A percentile compares a stretch with the other conserved stretches of the same genome.
These are phyloP conservation scores for Punica granatum DNA, from an alignment of 345 rosid genomes.

Conservation along the genomic window DNA sequence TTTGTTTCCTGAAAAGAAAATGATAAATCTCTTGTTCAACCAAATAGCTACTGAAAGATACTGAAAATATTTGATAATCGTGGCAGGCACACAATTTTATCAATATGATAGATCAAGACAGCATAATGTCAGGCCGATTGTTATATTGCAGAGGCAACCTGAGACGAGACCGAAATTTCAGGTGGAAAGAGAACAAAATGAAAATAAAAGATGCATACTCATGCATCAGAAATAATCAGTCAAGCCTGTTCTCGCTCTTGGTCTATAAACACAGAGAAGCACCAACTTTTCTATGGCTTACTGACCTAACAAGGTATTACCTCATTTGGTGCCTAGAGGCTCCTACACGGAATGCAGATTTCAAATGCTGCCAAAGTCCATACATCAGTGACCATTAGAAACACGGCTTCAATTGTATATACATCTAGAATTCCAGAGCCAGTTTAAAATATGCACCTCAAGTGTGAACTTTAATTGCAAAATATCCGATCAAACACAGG, in stretches of 20 bases:
- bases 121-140: neutral
- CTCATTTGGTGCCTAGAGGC: neutral
- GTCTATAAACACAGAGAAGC: neutral
- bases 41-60: neutral
- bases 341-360: neutral
- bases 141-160: neutral
- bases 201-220: neutral
- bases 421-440: neutral
- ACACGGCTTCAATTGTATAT: neutral
- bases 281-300: neutral
- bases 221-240: neutral
- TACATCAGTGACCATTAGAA: neutral
- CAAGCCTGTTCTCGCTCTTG: neutral
- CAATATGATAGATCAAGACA: neutral
- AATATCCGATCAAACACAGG: neutral
- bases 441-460: neutral
- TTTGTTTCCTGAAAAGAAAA: constrained; percentile 54
- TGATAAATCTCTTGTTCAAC: neutral
- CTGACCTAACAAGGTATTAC: neutral
- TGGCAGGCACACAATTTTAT: neutral
- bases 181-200: neutral
- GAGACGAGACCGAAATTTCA: neutral
- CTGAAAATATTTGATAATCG: neutral
- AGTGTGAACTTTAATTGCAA: neutral
- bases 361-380: neutral